phyloP scores from a whole-genome alignment of 164 flowering plant genomes.

The Berberis thunbergii region DNA sequence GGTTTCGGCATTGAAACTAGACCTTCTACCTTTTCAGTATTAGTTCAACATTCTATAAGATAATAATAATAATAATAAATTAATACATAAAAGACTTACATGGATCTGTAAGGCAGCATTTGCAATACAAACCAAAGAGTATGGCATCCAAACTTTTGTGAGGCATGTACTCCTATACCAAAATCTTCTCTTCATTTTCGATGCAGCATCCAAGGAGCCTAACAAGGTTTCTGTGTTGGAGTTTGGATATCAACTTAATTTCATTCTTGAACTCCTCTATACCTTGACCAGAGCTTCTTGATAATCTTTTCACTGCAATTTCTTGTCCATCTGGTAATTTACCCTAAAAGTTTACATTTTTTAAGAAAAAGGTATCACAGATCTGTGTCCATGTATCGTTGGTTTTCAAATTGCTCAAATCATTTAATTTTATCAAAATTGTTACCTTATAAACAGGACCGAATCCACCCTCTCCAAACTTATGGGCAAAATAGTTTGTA shows the following conservation, averaged over 20 bases:
- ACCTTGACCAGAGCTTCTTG: slow-evolving; percentile 29
- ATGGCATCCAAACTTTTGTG: slow-evolving; percentile 35
- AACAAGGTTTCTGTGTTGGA: slow-evolving; percentile 47
- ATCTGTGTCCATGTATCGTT: too few relatives aligned
- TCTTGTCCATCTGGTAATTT: slow-evolving; percentile 8
- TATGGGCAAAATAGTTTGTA: background rate
- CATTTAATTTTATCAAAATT: too few relatives aligned
- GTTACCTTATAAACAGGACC: background rate
- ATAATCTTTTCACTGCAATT: slow-evolving; percentile 28
- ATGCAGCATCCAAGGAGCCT: slow-evolving; percentile 35
- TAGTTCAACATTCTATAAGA: too few relatives aligned
- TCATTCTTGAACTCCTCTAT: slow-evolving; percentile 29
- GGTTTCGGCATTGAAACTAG: too few relatives aligned
- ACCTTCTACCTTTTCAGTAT: too few relatives aligned
- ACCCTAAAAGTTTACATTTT: too few relatives aligned
- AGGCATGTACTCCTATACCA: slow-evolving; percentile 41
- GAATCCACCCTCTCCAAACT: background rate
- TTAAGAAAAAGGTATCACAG: too few relatives aligned
- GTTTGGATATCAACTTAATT: slow-evolving; percentile 23
- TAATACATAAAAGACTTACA: too few relatives aligned
- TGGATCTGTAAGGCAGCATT: too few relatives aligned
- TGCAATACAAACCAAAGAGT: slow-evolving; percentile 23
- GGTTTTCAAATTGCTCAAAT: too few relatives aligned
- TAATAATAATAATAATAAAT: too few relatives aligned
- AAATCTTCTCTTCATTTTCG: slow-evolving; percentile 26